Evolutionary conservation across 2,329 filamentous ascomycete genomes (phyloP).

Genomic region (Clarireedia monteithiana): DNA sequence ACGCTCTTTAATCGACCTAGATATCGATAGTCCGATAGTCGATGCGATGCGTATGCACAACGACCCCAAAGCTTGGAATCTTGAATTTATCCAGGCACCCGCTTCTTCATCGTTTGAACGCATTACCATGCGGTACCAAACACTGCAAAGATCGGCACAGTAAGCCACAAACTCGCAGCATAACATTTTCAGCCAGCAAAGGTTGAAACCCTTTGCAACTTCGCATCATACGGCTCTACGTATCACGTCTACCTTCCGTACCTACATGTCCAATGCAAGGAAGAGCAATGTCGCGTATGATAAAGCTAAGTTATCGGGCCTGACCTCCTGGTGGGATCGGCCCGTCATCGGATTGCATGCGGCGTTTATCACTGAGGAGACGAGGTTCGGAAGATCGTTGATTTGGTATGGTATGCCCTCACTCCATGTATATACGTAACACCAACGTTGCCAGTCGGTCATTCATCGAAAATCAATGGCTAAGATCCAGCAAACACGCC

Average conservation of each 20-base stretch:
- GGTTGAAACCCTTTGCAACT: not conserved
- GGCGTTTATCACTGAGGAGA: too few relatives aligned
- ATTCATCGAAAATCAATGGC: not conserved
- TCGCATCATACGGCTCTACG: not conserved
- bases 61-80: not conserved
- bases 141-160: constrained; percentile 4
- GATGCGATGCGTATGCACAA: not conserved
- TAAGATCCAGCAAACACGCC: not conserved
- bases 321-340: not conserved
- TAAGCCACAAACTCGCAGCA: not conserved
- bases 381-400: too few relatives aligned
- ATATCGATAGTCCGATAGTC: not conserved
- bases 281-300: not conserved
- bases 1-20: not conserved
- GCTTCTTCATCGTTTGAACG: not conserved
- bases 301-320: not conserved
- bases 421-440: not conserved
- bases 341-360: not conserved
- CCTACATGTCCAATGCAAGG: not conserved
- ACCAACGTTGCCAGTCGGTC: not conserved
- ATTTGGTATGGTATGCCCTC: not conserved
- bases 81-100: not conserved
- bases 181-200: not conserved
- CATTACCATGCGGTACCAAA: not conserved
- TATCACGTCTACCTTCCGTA: not conserved